Evolutionary conservation across 495 filamentous ascomycete genomes (phyloP).

Genomic region (Achaetomiella virescens): DNA sequence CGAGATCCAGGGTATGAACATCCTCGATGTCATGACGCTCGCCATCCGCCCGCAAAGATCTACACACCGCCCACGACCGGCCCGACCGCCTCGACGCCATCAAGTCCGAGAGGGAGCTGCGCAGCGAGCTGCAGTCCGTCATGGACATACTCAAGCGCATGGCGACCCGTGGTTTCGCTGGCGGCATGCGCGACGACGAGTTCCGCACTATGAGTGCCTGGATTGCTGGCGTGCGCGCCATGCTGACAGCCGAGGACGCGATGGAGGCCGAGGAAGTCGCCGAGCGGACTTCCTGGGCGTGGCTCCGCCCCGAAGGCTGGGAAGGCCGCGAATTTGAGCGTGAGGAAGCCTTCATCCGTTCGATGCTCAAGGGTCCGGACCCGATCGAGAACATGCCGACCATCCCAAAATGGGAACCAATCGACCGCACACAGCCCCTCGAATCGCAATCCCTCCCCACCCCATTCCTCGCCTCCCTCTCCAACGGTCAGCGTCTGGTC

Average conservation of each 20-base stretch:
- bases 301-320: conserved; percentile 74
- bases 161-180: conserved; percentile 80
- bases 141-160: conserved; percentile 87
- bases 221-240: conserved; percentile 67
- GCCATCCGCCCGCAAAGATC: conserved; percentile 87
- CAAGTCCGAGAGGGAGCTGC: conserved; percentile 74
- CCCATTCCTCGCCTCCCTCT: conserved; percentile 65
- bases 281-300: conserved; percentile 69
- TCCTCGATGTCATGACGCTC: conserved; percentile 85
- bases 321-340: conserved; percentile 66
- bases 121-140: conserved; percentile 71
- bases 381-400: conserved; percentile 32
- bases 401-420: conserved; percentile 66
- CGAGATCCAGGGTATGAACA: conserved; percentile 84
- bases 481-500: conserved; percentile 74
- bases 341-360: conserved; percentile 74
- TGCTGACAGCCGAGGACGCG: conserved; percentile 67
- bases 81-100: conserved; percentile 78
- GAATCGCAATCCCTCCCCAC: conserved; percentile 50
- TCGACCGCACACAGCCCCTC: conserved; percentile 33
- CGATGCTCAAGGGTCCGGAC: conserved; percentile 41
- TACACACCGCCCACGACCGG: conserved; percentile 82
- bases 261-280: conserved; percentile 66
- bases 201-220: conserved; percentile 63
- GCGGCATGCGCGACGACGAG: conserved; percentile 72